A percentile compares a stretch with the other conserved stretches of the same genome.
These are phyloP conservation scores for Kwoniella sp. DNA, from an alignment of 768 basidiomycete species.

Conservation along the genomic window DNA sequence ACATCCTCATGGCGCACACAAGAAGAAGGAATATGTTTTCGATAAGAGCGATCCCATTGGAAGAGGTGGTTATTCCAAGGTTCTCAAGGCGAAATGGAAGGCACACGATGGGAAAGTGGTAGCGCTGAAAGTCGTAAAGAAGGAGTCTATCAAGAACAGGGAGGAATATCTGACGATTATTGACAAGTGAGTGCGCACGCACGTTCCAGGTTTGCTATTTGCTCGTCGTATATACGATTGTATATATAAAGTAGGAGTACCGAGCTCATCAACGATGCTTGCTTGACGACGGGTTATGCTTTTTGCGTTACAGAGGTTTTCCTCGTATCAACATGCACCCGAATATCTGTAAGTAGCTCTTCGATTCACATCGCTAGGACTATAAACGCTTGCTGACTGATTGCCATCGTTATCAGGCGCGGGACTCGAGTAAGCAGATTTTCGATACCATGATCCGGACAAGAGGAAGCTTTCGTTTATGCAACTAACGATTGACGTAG, in stretches of 20 bases:
- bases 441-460: no score
- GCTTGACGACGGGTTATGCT: no score
- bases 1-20: slow-evolving; percentile 7
- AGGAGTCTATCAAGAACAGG: slow-evolving; percentile 37
- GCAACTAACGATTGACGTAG: slow-evolving; percentile 4
- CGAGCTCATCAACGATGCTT: no score
- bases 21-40: slow-evolving; percentile 21
- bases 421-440: slow-evolving; percentile 33
- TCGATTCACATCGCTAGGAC: no score
- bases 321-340: slow-evolving; percentile 26
- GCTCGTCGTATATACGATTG: no score
- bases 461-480: no score
- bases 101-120: slow-evolving; percentile 20
- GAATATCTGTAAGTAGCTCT: slow-evolving; percentile 35
- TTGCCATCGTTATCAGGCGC: slow-evolving; percentile 15
- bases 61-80: slow-evolving; percentile 17
- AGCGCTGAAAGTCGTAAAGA: slow-evolving; percentile 36
- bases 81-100: slow-evolving; percentile 25
- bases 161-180: slow-evolving; percentile 35
- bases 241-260: no score
- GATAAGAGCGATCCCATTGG: slow-evolving; percentile 8
- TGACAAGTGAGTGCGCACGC: slow-evolving; percentile 10
- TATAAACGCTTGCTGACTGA: not conserved
- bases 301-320: slow-evolving; percentile 22
- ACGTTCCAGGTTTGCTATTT: not conserved